Percentiles rank a stretch among this genome's conserved stretches.
phyloP scores from a whole-genome alignment of 78 protist species.

The Corallochytrium limacisporum region DNA sequence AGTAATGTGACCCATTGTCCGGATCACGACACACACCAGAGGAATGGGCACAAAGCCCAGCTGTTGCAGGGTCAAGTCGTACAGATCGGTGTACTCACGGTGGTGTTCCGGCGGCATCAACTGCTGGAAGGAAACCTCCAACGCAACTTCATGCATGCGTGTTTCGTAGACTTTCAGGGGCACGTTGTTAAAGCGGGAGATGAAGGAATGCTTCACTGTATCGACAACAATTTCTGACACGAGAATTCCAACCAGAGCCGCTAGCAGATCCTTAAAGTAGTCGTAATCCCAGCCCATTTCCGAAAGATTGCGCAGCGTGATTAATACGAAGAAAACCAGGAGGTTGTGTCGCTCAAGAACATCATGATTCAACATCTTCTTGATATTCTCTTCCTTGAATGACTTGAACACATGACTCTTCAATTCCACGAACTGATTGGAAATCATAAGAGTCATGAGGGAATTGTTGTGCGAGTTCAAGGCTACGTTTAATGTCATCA shows the following conservation, averaged over 20 bases:
- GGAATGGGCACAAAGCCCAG: no score
- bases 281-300: neutral
- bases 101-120: no score
- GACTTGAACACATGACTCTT: conserved; percentile 73
- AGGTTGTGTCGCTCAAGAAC: conserved; percentile 62
- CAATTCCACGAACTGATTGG: conserved; percentile 71
- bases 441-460: conserved; percentile 61
- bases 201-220: conserved; percentile 73
- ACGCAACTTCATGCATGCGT: no score
- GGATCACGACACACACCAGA: no score
- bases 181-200: conserved; percentile 71
- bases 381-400: conserved; percentile 35
- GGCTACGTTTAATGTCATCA: conserved; percentile 66
- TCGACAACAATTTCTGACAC: conserved; percentile 26
- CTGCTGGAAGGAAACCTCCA: no score
- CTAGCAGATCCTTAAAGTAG: neutral
- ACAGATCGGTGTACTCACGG: no score
- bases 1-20: no score
- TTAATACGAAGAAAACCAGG: conserved; percentile 23
- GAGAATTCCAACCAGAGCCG: neutral
- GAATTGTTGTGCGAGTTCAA: conserved; percentile 60
- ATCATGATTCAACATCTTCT: conserved; percentile 58
- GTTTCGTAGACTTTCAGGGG: no score
- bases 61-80: no score
- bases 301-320: conserved; percentile 26